Evolutionary conservation across 805 yeast species (phyloP).

Genomic region (Lachancea meyersii): DNA sequence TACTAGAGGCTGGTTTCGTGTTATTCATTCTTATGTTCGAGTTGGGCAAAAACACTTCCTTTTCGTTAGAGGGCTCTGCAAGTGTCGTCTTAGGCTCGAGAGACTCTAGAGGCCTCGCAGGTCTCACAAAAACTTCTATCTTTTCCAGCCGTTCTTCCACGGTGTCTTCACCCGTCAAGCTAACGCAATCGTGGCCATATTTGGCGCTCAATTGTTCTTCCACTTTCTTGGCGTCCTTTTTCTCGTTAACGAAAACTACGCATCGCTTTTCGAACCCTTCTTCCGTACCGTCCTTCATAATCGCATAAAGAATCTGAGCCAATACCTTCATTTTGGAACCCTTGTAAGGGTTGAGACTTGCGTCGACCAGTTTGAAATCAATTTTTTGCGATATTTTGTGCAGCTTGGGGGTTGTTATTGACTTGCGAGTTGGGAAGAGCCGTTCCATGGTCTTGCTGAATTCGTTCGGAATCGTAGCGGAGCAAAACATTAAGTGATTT

Average conservation of each 20-base stretch:
- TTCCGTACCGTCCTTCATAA: slow-evolving; percentile 78
- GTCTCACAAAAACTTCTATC: slow-evolving; percentile 57
- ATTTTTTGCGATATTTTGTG: slow-evolving; percentile 79
- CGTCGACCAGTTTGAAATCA: slow-evolving; percentile 68
- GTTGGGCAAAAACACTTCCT: slow-evolving; percentile 3
- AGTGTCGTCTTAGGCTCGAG: not conserved
- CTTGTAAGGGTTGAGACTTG: slow-evolving; percentile 69
- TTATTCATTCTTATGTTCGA: slow-evolving; percentile 9
- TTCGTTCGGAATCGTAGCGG: slow-evolving; percentile 84
- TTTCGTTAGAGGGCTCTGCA: not conserved
- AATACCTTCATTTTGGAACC: slow-evolving; percentile 80
- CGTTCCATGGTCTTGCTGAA: slow-evolving; percentile 56
- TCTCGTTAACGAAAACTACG: slow-evolving; percentile 77
- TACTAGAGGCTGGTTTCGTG: slow-evolving; percentile 24
- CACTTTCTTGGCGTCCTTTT: slow-evolving; percentile 53
- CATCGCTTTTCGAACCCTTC: slow-evolving; percentile 69
- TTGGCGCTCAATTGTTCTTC: slow-evolving; percentile 46
- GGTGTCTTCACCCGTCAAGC: slow-evolving; percentile 60
- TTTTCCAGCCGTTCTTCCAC: slow-evolving; percentile 53
- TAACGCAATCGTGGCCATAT: slow-evolving; percentile 54
- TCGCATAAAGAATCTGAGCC: slow-evolving; percentile 83
- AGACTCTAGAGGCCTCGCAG: slow-evolving; percentile 44
- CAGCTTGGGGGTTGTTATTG: slow-evolving; percentile 71
- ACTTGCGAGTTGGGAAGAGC: slow-evolving; percentile 57
- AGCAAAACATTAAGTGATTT: slow-evolving; percentile 64